Base-by-base conservation (phyloP, 2,329 filamentous ascomycete species). In the Metarhizium robertsii region DNA sequence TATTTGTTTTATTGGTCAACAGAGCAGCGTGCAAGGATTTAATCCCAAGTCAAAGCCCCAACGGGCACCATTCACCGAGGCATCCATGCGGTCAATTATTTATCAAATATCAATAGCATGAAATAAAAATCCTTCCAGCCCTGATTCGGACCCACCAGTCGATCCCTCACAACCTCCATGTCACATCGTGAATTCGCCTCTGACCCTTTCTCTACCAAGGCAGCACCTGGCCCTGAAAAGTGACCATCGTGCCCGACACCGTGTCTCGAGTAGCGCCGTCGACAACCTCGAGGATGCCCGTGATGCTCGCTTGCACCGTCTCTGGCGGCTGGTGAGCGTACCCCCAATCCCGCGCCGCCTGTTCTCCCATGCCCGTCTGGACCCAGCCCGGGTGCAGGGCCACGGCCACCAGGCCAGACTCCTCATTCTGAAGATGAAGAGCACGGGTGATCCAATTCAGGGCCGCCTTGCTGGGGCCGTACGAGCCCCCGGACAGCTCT, bases 351-450 rank as follows among this genome's bases (percentile, higher is more conserved):
- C 60, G 59, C 0, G 69, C 69, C 3, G 63, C 65, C 2, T 59
- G 58, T 1, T 66, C 56, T 2, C 72, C 72, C 58, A 64, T 63
- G 2, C 60, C 55, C 0, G 68, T 71, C 32, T 61, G 56, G 2
- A 73, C 71, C 62, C 71, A 74, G 0, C 73, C 72, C 1, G 73
- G 73, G 56, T 75, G 72, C 2, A 71, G 58, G 0, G 69, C 67
- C 20, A 71, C 58, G 0, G 64, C 60, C 2, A 69, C 50, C 2
- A 71, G 55, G 0, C 55, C 55, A n/a, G 30, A 16, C 32, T 36
- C 49, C 7, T 59, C 54, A 3, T 62, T 59, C 43, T 75, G 65
- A 1, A 54, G 8, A 34, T 71, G 66, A 0, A 69, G 55, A 0
- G 67, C 64, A 10, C 59, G 61, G 0, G 64, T 65, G 11, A 71